These are phyloP conservation scores for Parascedosporium putredinis DNA, from an alignment of 2,329 filamentous ascomycete species.

Conservation along the genomic window DNA sequence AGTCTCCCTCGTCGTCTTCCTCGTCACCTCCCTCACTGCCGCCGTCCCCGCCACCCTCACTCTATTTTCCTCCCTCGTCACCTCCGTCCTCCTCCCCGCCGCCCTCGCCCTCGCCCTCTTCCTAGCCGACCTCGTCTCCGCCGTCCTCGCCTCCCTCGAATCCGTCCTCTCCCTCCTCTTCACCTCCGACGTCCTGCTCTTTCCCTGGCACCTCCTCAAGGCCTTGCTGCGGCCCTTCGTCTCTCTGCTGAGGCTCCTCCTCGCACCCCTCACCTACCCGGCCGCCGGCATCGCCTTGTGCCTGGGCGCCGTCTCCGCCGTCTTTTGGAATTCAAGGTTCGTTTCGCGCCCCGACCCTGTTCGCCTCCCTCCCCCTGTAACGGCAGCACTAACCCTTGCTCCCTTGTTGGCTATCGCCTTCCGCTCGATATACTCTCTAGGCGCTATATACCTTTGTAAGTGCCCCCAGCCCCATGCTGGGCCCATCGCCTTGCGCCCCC, in stretches of 20 bases:
- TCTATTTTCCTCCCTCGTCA: neutral
- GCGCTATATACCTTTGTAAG: conserved; percentile 6
- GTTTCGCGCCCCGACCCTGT: neutral
- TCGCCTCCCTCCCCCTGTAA: neutral
- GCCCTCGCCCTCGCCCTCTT: neutral
- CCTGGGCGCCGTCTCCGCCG: neutral
- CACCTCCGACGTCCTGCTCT: neutral
- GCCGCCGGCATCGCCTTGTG: neutral
- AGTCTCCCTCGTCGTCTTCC: neutral
- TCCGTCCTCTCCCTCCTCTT: neutral
- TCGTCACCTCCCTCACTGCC: neutral
- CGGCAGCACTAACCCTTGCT: too few species aligned
- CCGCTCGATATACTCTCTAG: neutral
- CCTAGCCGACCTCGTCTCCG: conserved; percentile 3
- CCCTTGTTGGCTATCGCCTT: neutral
- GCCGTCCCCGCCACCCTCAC: neutral
- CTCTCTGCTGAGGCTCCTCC: neutral
- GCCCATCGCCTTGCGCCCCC: too few species aligned
- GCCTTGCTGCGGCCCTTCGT: neutral
- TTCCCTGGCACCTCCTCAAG: neutral
- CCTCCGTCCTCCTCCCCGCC: neutral
- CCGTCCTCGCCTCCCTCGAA: neutral
- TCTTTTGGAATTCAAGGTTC: conserved; percentile 5
- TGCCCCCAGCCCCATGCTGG: neutral
- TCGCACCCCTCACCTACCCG: neutral